Conservation (phyloP, 2,329 filamentous ascomycete species). For the Apiospora saccharicola region DNA sequence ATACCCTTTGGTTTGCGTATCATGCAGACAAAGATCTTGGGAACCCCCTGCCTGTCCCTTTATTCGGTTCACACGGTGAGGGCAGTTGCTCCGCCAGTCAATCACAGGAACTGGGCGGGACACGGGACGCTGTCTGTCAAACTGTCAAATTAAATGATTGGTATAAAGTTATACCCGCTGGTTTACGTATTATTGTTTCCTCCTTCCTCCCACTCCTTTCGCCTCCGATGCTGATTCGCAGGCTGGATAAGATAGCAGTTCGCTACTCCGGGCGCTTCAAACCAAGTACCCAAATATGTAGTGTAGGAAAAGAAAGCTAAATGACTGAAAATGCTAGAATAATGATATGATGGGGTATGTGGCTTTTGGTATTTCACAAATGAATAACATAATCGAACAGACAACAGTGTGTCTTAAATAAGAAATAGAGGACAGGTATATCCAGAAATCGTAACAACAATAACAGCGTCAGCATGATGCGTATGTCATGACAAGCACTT, state of each 20-base stretch:
- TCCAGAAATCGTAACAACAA: neutral
- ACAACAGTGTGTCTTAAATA: neutral
- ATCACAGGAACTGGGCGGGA: neutral
- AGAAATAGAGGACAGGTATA: neutral
- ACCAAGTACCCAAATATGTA: neutral
- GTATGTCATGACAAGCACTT: neutral
- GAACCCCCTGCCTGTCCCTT: neutral
- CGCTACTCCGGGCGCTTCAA: neutral
- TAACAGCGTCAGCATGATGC: neutral
- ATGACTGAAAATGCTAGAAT: slow-evolving; percentile 6
- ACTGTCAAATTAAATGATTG: neutral
- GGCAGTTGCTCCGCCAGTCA: neutral
- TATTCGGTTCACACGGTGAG: slow-evolving; percentile 7
- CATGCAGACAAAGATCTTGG: neutral
- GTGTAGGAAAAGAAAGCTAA: neutral
- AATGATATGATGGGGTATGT: slow-evolving; percentile 16
- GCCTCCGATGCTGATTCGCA: neutral
- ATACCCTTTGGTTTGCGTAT: neutral
- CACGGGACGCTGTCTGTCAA: neutral
- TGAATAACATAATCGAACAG: slow-evolving; percentile 2
- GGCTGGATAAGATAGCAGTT: neutral
- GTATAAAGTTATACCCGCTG: neutral
- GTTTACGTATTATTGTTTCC: neutral
- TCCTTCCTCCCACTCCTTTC: neutral
- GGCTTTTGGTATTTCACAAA: slow-evolving; percentile 20